Conservation (phyloP, 257 asterid genomes). For the Eucommia ulmoides region DNA sequence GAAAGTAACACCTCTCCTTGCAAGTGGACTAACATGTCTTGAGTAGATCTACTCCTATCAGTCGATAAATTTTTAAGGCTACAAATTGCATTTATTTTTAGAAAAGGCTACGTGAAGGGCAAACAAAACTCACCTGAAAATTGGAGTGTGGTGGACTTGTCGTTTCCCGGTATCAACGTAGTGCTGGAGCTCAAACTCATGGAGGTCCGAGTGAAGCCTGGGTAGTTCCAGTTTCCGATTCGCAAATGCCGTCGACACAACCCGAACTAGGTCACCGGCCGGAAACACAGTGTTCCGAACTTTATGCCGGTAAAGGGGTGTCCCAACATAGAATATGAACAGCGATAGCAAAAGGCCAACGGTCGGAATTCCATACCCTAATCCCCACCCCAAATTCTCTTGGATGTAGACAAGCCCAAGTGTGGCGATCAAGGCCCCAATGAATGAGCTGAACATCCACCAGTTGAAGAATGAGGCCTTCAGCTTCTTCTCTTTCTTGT, state of each 20-base stretch:
- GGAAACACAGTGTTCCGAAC: slow-evolving; percentile 48
- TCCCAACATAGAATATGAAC: slow-evolving; percentile 50
- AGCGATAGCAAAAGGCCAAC: slow-evolving; percentile 46
- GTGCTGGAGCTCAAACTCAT: slow-evolving; percentile 48
- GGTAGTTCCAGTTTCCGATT: slow-evolving; percentile 43
- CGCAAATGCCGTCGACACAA: slow-evolving; percentile 29
- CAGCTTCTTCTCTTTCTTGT: slow-evolving; percentile 50
- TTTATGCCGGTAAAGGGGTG: slow-evolving; percentile 66
- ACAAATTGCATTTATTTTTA: no score
- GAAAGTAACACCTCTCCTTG: no score
- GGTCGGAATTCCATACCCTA: slow-evolving; percentile 77
- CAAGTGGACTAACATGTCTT: no score
- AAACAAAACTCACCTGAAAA: slow-evolving; percentile 46
- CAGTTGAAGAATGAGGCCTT: slow-evolving; percentile 80
- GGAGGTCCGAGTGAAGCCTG: slow-evolving; percentile 29
- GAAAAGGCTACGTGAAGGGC: no score
- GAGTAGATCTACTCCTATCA: no score
- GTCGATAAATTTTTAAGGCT: no score
- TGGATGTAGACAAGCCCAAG: slow-evolving; percentile 75
- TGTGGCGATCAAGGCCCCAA: slow-evolving; percentile 63
- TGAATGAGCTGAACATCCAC: slow-evolving; percentile 89
- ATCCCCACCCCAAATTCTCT: slow-evolving; percentile 77
- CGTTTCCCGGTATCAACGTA: slow-evolving; percentile 43
- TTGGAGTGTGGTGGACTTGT: slow-evolving; percentile 45
- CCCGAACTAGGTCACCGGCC: slow-evolving; percentile 40